A percentile compares a stretch with the other conserved stretches of the same genome.
phyloP scores from a whole-genome alignment of 306 rosid genomes.

The Casuarina cunninghamiana region DNA sequence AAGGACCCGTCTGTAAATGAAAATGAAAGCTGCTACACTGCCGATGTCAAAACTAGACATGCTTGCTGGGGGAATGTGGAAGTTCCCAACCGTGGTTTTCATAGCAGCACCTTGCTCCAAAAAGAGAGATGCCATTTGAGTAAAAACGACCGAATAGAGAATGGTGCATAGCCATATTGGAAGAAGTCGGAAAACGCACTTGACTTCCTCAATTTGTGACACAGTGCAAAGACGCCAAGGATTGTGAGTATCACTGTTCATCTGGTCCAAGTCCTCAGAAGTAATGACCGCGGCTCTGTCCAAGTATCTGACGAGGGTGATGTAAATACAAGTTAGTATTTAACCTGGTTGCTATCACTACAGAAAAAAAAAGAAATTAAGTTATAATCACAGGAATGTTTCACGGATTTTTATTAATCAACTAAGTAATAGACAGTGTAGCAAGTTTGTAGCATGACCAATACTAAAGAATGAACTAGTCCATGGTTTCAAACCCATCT shows the following conservation, averaged over 20 bases:
- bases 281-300: too few species aligned
- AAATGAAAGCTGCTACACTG: conserved; percentile 66
- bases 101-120: conserved; percentile 85
- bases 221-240: conserved; percentile 67
- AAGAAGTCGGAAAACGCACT: conserved; percentile 69
- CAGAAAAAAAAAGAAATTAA: too few species aligned
- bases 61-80: conserved; percentile 81
- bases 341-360: too few species aligned
- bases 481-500: too few species aligned
- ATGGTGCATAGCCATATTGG: conserved; percentile 88
- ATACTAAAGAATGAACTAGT: too few species aligned
- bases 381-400: too few species aligned
- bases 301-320: too few species aligned
- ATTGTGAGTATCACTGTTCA: conserved; percentile 30
- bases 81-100: conserved; percentile 55
- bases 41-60: conserved; percentile 84
- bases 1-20: conserved; percentile 54
- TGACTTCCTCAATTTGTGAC: conserved; percentile 83
- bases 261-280: background rate
- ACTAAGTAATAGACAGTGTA: too few species aligned
- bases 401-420: too few species aligned
- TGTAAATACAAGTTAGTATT: too few species aligned
- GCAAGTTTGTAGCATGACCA: too few species aligned
- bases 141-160: conserved; percentile 71
- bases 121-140: conserved; percentile 88